These are phyloP conservation scores for Geotrichum citri-aurantii DNA, from an alignment of 1,139 yeast genomes.

Conservation along the genomic window DNA sequence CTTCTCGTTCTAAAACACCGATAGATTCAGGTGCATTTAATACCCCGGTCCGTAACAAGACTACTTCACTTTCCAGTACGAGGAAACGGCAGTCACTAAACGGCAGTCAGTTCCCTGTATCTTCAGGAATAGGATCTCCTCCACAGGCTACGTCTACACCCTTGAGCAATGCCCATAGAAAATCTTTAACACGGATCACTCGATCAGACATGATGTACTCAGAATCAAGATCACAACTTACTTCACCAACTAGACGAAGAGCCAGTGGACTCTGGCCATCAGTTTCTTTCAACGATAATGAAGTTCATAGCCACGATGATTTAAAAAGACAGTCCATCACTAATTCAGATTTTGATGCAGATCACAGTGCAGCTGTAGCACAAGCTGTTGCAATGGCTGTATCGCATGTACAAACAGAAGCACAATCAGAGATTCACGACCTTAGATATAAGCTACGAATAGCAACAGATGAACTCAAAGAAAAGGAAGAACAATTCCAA, in stretches of 20 bases:
- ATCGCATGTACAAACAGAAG: conserved; percentile 15
- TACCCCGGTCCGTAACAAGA: background rate
- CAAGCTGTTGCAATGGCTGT: conserved; percentile 18
- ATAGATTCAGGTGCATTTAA: background rate
- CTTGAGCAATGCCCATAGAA: background rate
- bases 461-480: conserved; percentile 20
- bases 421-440: conserved; percentile 12
- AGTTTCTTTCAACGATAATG: background rate
- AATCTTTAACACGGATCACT: background rate
- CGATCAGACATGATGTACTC: background rate
- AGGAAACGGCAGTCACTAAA: background rate
- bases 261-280: background rate
- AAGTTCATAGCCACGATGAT: background rate
- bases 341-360: background rate
- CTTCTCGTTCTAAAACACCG: background rate
- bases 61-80: background rate
- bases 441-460: conserved; percentile 21
- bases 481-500: conserved; percentile 25
- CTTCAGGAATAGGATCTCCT: background rate
- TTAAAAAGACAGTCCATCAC: background rate
- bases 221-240: background rate
- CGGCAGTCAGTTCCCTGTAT: background rate
- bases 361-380: conserved; percentile 9
- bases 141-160: background rate
- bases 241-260: conserved; percentile 3